Base-by-base conservation (phyloP, 805 yeast species). In the Candida loeiensis region DNA sequence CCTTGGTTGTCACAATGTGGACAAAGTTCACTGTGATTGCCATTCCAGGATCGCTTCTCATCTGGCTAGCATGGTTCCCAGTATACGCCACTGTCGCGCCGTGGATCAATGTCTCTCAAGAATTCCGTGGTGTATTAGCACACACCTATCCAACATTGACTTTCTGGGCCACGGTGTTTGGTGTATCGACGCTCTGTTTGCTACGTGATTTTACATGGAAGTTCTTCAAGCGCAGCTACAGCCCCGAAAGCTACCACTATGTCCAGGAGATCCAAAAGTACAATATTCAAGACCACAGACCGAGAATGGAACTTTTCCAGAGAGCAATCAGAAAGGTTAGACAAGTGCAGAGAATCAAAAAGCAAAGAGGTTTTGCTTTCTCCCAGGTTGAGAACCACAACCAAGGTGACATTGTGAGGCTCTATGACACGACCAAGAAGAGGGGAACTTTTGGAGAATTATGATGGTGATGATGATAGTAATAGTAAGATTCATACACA, bases 351-450 rank as follows among this genome's bases (percentile, higher is more conserved):
- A 77, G 99, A 62, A 91, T 93, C 86, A 85, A 95, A 59, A 93
- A 93, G 56, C 99, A 93, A 65, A 81, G 98, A 64, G 99, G 99
- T 4, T 93, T 87, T 71, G 99, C 99, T 1, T 93, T 93, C 55
- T 89, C 97, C 5, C 98, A 93, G 62, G 89, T 85, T 34, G 96
- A 88, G 47, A 66, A 66, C 41, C 96, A 86, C 58, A 95, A 95
- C 26, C 96, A 90, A 64, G 96, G 89, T 49, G 81, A 82, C 56
- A 77, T 93, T 45, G 83, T 93, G 36, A 77, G 98, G 54, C 87
- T 95, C 70, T 93, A 93, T 55, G 99, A 93, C 61, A 91, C 98
- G 3, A 91, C 97, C 1, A 82, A 84, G 62, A 73, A 78, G 53
- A 76, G 90, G 62, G 90, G 90, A 15, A 75, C 66, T n/a, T 39